Conservation (phyloP, 1,284 basidiomycete species). For the Phylloporus sp. region DNA sequence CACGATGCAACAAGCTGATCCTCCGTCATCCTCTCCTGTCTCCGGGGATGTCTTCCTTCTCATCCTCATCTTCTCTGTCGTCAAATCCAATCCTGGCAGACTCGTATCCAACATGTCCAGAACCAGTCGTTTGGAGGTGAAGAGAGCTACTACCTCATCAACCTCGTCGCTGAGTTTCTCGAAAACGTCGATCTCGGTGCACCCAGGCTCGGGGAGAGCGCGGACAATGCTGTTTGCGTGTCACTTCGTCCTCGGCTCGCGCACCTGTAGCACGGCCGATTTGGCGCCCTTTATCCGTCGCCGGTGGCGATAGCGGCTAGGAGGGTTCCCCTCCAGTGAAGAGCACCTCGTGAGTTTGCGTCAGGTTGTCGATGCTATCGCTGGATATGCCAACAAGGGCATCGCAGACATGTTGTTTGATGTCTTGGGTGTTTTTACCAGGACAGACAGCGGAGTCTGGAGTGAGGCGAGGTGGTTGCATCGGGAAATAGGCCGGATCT, state of each 20-base stretch:
- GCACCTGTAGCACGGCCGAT: slow-evolving; percentile 64
- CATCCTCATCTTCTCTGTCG: slow-evolving; percentile 40
- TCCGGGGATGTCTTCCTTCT: no score
- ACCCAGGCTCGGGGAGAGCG: slow-evolving; percentile 74
- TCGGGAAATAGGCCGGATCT: no score
- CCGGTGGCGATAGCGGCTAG: slow-evolving; percentile 24
- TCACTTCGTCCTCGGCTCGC: no score
- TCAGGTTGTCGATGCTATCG: slow-evolving; percentile 82
- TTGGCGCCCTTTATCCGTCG: slow-evolving; percentile 64
- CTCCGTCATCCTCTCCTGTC: no score
- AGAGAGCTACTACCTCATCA: no score
- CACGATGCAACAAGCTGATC: no score
- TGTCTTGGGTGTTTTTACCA: no score
- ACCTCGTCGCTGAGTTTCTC: slow-evolving; percentile 82
- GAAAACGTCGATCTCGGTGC: slow-evolving; percentile 89
- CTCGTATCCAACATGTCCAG: no score
- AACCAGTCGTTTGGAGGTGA: no score
- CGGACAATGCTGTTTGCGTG: slow-evolving; percentile 46
- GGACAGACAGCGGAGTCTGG: no score
- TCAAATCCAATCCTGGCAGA: slow-evolving; percentile 83
- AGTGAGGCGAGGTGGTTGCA: no score
- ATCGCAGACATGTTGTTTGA: no score
- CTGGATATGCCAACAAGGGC: slow-evolving; percentile 83
- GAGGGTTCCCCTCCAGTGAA: neutral
- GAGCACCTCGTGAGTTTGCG: slow-evolving; percentile 54